These are phyloP conservation scores for Cyberlindnera petersonii DNA, from an alignment of 805 yeast species.

Conservation along the genomic window DNA sequence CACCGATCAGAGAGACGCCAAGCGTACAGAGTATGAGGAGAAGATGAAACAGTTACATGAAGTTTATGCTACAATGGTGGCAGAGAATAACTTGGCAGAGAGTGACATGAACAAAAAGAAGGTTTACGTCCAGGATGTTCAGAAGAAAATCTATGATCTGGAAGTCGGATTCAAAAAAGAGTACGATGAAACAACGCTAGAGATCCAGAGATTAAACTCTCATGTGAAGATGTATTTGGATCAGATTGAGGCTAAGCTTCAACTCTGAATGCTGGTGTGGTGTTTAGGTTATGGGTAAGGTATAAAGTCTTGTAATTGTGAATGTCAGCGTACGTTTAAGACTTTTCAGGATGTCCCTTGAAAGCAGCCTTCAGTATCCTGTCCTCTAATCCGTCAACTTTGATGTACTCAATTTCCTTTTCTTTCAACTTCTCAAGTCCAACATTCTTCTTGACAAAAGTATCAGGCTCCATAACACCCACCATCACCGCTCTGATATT, in stretches of 20 bases:
- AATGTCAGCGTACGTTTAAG: not conserved
- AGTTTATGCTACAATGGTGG: constrained; percentile 35
- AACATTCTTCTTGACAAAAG: constrained; percentile 75
- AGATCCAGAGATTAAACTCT: constrained; percentile 24
- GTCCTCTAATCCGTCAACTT: constrained; percentile 79
- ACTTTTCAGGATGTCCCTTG: constrained; percentile 48
- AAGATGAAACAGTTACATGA: constrained; percentile 34
- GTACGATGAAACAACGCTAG: constrained; percentile 34
- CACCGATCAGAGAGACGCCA: constrained; percentile 35
- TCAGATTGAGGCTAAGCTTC: constrained; percentile 25
- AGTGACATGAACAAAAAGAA: constrained; percentile 34
- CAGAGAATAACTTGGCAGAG: constrained; percentile 37
- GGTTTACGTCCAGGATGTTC: constrained; percentile 35
- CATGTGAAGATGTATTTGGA: constrained; percentile 26
- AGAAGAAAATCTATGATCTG: constrained; percentile 32
- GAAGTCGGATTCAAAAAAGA: constrained; percentile 38
- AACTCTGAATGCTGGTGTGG: constrained; percentile 5
- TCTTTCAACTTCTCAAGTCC: constrained; percentile 53
- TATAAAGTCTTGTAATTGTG: too few species aligned
- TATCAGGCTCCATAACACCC: constrained; percentile 88
- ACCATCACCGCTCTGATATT: constrained; percentile 74
- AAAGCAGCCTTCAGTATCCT: constrained; percentile 65
- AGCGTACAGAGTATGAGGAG: constrained; percentile 31
- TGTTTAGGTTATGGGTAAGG: not conserved
- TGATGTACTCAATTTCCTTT: constrained; percentile 64